Percentiles rank a stretch among this genome's conserved stretches.
Conservation (phyloP, 192 early-diverging fungal genomes). For the Linnemannia exigua region DNA sequence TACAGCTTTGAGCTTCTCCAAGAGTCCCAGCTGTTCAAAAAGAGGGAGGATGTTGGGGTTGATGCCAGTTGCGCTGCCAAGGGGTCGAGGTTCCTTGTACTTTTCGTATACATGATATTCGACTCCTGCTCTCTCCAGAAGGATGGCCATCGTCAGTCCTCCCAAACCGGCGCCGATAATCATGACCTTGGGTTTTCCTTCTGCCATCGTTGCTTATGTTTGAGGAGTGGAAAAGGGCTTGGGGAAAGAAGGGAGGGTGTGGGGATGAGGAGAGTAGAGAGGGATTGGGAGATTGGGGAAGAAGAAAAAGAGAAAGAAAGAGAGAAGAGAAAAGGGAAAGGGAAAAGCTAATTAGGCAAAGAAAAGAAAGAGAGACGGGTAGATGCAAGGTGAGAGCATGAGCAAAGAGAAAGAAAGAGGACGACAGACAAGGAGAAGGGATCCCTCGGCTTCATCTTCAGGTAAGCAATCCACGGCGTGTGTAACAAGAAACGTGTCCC, state of each 20-base stretch:
- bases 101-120: constrained; percentile 20
- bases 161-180: constrained; percentile 26
- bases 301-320: neutral
- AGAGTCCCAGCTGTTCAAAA: constrained; percentile 30
- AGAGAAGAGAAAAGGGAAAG: neutral
- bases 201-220: neutral
- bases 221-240: neutral
- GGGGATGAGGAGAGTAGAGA: neutral
- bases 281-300: no score
- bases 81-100: neutral
- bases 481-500: neutral
- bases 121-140: constrained; percentile 17
- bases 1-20: constrained; percentile 9
- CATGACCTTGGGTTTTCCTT: constrained; percentile 10
- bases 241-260: neutral
- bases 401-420: neutral
- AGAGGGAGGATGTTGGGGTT: constrained; percentile 14
- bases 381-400: neutral
- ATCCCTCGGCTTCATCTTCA: neutral
- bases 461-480: neutral
- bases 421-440: no score
- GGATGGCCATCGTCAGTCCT: constrained; percentile 21
- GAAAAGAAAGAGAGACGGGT: no score
- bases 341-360: no score
- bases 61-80: constrained; percentile 15